phyloP scores from a whole-genome alignment of 106 monocot species.

The Phalaenopsis aphrodite region DNA sequence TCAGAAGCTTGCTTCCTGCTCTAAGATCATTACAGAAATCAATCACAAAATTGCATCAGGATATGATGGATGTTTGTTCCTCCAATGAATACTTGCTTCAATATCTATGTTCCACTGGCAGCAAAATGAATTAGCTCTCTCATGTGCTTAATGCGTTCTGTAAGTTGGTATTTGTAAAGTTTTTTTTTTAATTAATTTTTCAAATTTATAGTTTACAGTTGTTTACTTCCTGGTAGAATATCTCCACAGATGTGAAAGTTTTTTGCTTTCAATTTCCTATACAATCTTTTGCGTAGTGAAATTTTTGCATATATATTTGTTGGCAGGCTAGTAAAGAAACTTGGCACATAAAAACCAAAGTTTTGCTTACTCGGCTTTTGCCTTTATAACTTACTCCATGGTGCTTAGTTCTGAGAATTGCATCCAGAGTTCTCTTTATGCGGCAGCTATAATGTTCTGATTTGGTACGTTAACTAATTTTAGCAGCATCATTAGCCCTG shows the following conservation, averaged over 20 bases:
- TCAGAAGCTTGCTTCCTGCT: constrained; percentile 66
- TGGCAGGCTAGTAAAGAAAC: neutral
- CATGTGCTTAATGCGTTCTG: neutral
- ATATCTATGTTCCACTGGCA: constrained; percentile 58
- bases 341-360: too few relatives aligned
- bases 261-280: neutral
- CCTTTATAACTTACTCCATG: too few relatives aligned
- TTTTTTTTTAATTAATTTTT: neutral
- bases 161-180: neutral
- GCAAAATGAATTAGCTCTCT: constrained; percentile 14
- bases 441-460: neutral
- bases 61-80: constrained; percentile 71
- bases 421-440: neutral
- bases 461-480: neutral
- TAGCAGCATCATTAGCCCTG: too few relatives aligned
- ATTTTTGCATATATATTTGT: neutral
- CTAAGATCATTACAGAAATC: constrained; percentile 87
- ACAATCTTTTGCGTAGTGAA: neutral
- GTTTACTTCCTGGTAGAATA: neutral
- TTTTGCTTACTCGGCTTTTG: too few relatives aligned
- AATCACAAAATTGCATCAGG: constrained; percentile 78
- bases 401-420: too few relatives aligned
- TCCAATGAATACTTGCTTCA: constrained; percentile 81
- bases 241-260: neutral
- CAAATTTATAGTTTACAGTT: neutral